Evolutionary conservation across 140 eudicot species (phyloP).

Genomic region (Artemisia princeps): DNA sequence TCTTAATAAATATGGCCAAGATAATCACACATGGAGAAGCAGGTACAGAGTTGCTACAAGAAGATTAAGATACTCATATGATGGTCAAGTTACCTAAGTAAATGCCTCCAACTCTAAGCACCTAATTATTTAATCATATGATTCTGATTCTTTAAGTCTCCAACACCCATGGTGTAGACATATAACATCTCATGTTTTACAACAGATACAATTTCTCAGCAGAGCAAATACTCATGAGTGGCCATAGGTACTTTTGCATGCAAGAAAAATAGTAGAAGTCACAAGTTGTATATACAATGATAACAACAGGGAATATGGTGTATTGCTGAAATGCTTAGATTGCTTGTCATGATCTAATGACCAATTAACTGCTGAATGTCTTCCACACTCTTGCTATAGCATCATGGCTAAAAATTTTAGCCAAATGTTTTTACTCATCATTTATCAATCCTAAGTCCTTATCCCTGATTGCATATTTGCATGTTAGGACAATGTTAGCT

Average conservation of each 20-base stretch:
- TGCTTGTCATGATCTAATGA: neutral
- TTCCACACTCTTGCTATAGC: neutral
- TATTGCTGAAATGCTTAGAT: neutral
- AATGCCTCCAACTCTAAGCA: neutral
- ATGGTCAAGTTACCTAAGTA: neutral
- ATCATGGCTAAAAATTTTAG: neutral
- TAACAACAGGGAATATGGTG: neutral
- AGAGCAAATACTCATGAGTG: constrained; percentile 8
- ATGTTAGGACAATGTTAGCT: neutral
- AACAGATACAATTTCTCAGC: neutral
- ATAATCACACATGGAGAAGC: neutral
- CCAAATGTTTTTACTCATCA: neutral
- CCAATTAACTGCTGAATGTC: neutral
- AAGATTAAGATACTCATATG: too few species aligned
- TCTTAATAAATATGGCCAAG: too few species aligned
- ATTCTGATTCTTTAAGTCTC: neutral
- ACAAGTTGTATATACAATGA: constrained; percentile 1
- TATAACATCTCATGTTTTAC: neutral
- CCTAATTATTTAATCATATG: neutral
- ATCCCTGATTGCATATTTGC: neutral
- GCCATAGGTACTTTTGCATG: neutral
- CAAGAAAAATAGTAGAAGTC: neutral
- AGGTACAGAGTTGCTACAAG: neutral
- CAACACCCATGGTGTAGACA: neutral
- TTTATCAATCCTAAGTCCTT: neutral